phyloP scores from a whole-genome alignment of 2,329 filamentous ascomycete species.

The Byssochlamys sp. region DNA sequence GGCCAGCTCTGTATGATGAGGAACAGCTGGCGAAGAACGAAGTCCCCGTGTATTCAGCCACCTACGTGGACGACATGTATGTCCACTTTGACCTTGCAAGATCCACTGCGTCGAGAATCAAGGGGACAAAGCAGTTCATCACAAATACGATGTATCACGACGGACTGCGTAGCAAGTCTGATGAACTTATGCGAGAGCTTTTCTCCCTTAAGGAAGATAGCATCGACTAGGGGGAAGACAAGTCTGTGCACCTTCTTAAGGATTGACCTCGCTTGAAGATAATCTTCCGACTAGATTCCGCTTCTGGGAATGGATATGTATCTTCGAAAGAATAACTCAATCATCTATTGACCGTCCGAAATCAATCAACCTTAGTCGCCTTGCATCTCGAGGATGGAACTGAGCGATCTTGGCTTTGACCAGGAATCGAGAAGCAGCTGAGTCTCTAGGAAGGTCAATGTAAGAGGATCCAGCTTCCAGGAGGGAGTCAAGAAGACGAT shows the following conservation, averaged over 20 bases:
- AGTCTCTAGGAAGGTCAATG: constrained; percentile 40
- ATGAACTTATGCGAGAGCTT: constrained; percentile 66
- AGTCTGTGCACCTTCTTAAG: not conserved
- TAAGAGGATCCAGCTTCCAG: constrained; percentile 40
- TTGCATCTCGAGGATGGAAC: constrained; percentile 46
- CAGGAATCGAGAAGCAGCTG: constrained; percentile 45
- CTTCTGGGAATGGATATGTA: not conserved
- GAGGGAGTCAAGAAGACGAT: constrained; percentile 38
- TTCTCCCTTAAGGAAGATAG: constrained; percentile 67
- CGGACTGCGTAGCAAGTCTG: constrained; percentile 61
- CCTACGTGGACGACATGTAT: constrained; percentile 84
- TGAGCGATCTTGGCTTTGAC: constrained; percentile 48
- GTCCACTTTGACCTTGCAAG: constrained; percentile 67
- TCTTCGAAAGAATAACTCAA: constrained; percentile 7
- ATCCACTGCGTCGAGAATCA: constrained; percentile 65
- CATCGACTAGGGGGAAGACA: constrained; percentile 39
- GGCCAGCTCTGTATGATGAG: constrained; percentile 68
- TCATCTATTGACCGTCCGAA: constrained; percentile 36
- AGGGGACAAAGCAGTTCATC: constrained; percentile 67
- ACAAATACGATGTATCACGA: constrained; percentile 86
- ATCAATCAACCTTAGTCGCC: constrained; percentile 43
- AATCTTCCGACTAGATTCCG: not conserved
- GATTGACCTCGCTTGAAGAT: not conserved
- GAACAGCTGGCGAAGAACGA: constrained; percentile 63
- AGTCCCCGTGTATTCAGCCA: constrained; percentile 77